Percentiles rank a stretch among this genome's conserved stretches.
These are phyloP conservation scores for Talaromyces atroroseus DNA, from an alignment of 2,329 filamentous ascomycete genomes.

Conservation along the genomic window DNA sequence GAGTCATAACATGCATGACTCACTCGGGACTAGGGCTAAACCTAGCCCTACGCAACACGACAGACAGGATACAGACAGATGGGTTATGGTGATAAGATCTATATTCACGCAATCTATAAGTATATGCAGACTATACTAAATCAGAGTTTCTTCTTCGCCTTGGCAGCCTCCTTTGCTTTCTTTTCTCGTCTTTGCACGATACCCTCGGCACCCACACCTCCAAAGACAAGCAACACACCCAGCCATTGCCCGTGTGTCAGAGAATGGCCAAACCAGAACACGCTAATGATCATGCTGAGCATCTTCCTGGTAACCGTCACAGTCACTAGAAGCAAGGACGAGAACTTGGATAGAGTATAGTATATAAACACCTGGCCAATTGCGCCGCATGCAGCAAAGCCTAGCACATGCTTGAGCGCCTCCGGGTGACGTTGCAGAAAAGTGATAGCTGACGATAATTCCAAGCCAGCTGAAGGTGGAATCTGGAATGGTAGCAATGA, in stretches of 20 bases:
- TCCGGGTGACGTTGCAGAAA: constrained; percentile 76
- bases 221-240: constrained; percentile 87
- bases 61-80: neutral
- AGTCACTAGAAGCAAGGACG: constrained; percentile 84
- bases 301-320: constrained; percentile 98
- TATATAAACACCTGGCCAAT: constrained; percentile 97
- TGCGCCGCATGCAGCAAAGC: constrained; percentile 84
- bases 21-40: neutral
- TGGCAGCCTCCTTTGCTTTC: constrained; percentile 66
- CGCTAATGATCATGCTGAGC: constrained; percentile 97
- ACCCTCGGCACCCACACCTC: constrained; percentile 87
- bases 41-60: neutral
- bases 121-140: neutral
- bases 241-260: constrained; percentile 88
- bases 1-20: no score
- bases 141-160: constrained; percentile 36
- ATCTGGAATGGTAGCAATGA: constrained; percentile 63
- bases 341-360: constrained; percentile 89
- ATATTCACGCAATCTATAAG: neutral
- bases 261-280: constrained; percentile 87
- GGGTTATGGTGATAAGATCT: neutral
- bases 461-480: constrained; percentile 56
- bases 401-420: constrained; percentile 81
- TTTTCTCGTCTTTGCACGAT: constrained; percentile 78
- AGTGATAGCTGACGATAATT: constrained; percentile 69